Percentiles rank a stretch among this genome's conserved stretches.
Evolutionary conservation across 768 basidiomycete species (phyloP).

Genomic region (Russula foetens): DNA sequence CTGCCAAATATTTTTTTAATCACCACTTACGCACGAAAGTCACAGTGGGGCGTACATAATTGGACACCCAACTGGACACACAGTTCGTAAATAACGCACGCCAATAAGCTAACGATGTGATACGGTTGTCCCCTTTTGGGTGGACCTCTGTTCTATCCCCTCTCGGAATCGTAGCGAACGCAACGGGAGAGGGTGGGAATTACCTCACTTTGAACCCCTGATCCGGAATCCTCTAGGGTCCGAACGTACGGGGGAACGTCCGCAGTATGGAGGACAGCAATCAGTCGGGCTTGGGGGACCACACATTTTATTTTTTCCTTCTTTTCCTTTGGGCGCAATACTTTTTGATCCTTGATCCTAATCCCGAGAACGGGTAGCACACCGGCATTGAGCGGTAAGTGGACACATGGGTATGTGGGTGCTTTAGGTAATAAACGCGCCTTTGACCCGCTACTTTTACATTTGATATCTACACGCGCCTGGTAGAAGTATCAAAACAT

Average conservation of each 20-base stretch:
- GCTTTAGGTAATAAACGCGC: conserved; percentile 12
- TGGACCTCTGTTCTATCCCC: conserved; percentile 1
- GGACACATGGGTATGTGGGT: neutral
- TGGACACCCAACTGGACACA: too few species aligned
- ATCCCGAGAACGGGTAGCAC: conserved; percentile 4
- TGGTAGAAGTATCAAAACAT: neutral
- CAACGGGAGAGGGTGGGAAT: conserved; percentile 6
- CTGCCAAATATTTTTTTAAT: neutral
- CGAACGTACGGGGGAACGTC: neutral
- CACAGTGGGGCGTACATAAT: neutral
- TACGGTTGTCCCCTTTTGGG: neutral
- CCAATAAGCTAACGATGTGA: neutral
- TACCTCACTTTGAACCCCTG: conserved; percentile 12
- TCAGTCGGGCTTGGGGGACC: neutral
- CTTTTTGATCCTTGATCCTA: too few species aligned
- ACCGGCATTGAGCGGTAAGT: conserved; percentile 3
- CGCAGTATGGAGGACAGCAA: neutral
- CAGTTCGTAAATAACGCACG: neutral
- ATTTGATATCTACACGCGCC: conserved; percentile 8
- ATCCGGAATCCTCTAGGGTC: neutral
- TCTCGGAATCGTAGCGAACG: neutral
- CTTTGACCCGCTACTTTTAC: conserved; percentile 10
- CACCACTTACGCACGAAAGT: neutral
- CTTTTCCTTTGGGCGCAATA: neutral
- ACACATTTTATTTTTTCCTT: neutral